Evolutionary conservation across 1,284 basidiomycete genomes (phyloP).

Genomic region (Taiwanofungus camphoratus): DNA sequence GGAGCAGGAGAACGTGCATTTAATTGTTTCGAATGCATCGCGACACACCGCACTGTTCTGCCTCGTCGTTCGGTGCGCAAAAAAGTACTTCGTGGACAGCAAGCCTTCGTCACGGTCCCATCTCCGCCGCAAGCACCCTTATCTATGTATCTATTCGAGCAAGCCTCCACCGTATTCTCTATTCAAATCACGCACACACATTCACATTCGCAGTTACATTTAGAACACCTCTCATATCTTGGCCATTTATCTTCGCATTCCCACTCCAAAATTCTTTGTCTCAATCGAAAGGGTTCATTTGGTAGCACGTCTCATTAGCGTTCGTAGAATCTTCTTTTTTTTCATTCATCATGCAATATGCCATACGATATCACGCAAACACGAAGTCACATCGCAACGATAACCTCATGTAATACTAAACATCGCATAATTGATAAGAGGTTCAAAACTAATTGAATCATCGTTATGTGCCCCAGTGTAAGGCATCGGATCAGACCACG

Average conservation of each 20-base stretch:
- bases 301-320: not conserved
- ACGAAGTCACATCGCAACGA: not conserved
- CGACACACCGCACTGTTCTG: not conserved
- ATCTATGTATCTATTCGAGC: slow-evolving; percentile 10
- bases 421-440: too few relatives aligned
- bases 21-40: slow-evolving; percentile 6
- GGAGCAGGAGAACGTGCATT: slow-evolving; percentile 2
- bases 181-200: not conserved
- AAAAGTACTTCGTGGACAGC: not conserved
- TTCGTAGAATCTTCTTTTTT: too few relatives aligned
- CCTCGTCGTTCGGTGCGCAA: not conserved
- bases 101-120: not conserved
- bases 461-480: too few relatives aligned
- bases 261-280: slow-evolving; percentile 3
- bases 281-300: not conserved
- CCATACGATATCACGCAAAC: not conserved
- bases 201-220: not conserved
- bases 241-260: not conserved
- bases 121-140: slow-evolving; percentile 1
- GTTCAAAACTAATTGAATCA: too few relatives aligned
- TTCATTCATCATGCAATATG: not conserved
- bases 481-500: too few relatives aligned
- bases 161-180: not conserved
- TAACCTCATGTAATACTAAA: too few relatives aligned
- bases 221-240: not conserved